phyloP scores from a whole-genome alignment of 805 yeast genomes.

The Spathaspora passalidarum region DNA sequence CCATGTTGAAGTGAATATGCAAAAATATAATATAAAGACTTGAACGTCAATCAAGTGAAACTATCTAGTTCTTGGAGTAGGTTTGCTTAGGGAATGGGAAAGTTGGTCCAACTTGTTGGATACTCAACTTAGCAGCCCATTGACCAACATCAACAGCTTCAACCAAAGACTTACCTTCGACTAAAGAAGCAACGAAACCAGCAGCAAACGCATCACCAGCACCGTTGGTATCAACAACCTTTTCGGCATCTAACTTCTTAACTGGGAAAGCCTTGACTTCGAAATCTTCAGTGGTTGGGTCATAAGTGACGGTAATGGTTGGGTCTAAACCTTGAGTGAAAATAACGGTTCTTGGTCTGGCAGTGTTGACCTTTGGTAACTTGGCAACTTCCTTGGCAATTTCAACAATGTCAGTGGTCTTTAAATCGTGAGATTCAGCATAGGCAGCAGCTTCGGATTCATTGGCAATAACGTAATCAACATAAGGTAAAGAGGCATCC shows the following conservation, averaged over 20 bases:
- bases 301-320: conserved; percentile 71
- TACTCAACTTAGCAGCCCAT: conserved; percentile 91
- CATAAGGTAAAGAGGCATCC: conserved; percentile 76
- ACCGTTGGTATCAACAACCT: conserved; percentile 92
- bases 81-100: conserved; percentile 77
- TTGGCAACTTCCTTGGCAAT: conserved; percentile 82
- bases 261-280: conserved; percentile 59
- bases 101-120: conserved; percentile 93
- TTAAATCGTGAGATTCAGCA: conserved; percentile 78
- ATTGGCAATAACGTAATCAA: conserved; percentile 90
- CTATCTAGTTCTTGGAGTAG: conserved; percentile 20
- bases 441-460: conserved; percentile 96
- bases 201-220: conserved; percentile 99
- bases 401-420: conserved; percentile 58
- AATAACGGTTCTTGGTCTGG: conserved; percentile 77
- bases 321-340: conserved; percentile 96
- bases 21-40: not conserved
- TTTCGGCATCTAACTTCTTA: conserved; percentile 60
- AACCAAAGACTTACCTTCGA: conserved; percentile 61
- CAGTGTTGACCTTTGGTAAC: conserved; percentile 68
- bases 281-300: conserved; percentile 44
- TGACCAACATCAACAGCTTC: conserved; percentile 81
- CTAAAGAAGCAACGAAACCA: conserved; percentile 89
- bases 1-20: conserved; percentile 4
- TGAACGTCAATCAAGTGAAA: not conserved